Conservation (phyloP, 192 early-diverging fungal genomes). For the Spizellomyces punctatus region DNA sequence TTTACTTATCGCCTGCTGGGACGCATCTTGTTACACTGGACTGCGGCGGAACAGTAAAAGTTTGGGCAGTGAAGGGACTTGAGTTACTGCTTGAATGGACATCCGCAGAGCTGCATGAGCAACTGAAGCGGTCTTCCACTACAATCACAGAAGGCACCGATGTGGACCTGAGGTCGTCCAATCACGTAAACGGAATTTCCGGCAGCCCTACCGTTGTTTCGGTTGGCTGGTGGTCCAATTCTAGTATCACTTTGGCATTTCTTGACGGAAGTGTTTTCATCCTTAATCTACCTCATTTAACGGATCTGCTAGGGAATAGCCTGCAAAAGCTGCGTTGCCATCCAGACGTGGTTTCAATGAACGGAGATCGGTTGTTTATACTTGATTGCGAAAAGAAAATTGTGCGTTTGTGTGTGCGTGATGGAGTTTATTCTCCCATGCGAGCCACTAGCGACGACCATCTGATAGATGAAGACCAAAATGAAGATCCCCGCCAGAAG, state of each 20-base stretch:
- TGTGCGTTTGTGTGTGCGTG: conserved; percentile 4
- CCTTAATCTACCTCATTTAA: conserved; percentile 43
- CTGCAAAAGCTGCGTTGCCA: not conserved
- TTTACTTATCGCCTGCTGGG: conserved; percentile 22
- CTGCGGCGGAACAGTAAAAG: conserved; percentile 26
- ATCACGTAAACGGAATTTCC: not conserved
- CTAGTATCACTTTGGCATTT: conserved; percentile 52
- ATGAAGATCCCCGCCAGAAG: too few species aligned
- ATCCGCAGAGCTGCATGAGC: conserved; percentile 38
- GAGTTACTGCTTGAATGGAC: conserved; percentile 28
- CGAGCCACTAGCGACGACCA: not conserved
- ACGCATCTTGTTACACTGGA: conserved; percentile 19
- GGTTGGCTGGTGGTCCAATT: conserved; percentile 58
- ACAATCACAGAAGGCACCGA: not conserved
- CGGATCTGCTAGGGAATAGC: not conserved
- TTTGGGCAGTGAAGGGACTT: conserved; percentile 15
- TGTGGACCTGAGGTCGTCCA: not conserved
- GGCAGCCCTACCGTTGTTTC: conserved; percentile 33
- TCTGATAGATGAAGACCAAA: too few species aligned
- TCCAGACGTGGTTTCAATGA: conserved; percentile 17
- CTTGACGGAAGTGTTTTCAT: conserved; percentile 56
- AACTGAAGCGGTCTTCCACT: not conserved
- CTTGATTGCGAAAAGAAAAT: not conserved
- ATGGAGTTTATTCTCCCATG: not conserved
- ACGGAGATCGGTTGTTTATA: conserved; percentile 28